Conservation (phyloP, 2,329 filamentous ascomycete species). For the Sporothrix protearum region DNA sequence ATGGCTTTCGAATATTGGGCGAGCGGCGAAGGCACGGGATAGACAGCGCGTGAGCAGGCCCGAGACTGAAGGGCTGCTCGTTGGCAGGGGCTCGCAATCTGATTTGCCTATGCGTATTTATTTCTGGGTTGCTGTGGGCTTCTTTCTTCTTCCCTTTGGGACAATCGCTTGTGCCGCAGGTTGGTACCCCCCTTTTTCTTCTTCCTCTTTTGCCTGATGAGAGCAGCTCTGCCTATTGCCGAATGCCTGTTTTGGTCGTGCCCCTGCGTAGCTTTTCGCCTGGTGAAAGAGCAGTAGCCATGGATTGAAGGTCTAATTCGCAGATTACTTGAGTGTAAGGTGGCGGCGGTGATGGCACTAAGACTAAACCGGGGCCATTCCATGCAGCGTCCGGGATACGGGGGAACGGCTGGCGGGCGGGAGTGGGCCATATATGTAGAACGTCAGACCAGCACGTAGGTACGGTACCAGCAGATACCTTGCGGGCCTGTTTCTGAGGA, state of each 20-base stretch:
- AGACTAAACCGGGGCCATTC: conserved; percentile 17
- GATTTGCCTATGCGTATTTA: not conserved
- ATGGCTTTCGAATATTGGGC: not conserved
- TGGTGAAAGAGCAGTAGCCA: not conserved
- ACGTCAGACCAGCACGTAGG: not conserved
- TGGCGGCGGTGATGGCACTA: conserved; percentile 14
- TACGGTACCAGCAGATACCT: not conserved
- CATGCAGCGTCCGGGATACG: conserved; percentile 24
- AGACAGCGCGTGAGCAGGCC: conserved; percentile 8
- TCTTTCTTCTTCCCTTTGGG: too few species aligned
- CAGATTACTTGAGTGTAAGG: not conserved
- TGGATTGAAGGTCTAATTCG: not conserved
- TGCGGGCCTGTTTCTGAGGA: not conserved
- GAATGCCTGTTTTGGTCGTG: conserved; percentile 1
- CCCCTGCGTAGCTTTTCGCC: conserved; percentile 3
- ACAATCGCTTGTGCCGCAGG: not conserved
- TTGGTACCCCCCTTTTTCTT: too few species aligned
- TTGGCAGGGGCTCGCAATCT: not conserved
- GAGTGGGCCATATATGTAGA: conserved; percentile 13
- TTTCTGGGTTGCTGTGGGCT: not conserved
- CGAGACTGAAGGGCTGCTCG: not conserved
- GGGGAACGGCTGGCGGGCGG: conserved; percentile 21
- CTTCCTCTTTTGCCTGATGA: conserved; percentile 13
- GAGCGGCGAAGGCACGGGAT: not conserved
- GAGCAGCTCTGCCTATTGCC: not conserved